Conservation (phyloP, 345 rosid species). For the Brassica napus region Da-Ae NC_063445.1:37001-37500, state of each 20-base stretch:
- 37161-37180: conserved; percentile 94
- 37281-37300: conserved; percentile 42
- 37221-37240: conserved; percentile 41
- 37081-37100: conserved; percentile 23
- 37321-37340: conserved; percentile 77
- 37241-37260: conserved; percentile 40
- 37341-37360: conserved; percentile 90
- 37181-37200: conserved; percentile 63
- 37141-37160: conserved; percentile 91
- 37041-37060: conserved; percentile 71
- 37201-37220: conserved; percentile 50
- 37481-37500: conserved; percentile 81
- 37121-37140: conserved; percentile 54
- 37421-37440: conserved; percentile 61
- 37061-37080: conserved; percentile 65
- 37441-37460: conserved; percentile 67
- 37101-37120: conserved; percentile 5
- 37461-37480: conserved; percentile 48
- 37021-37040: conserved; percentile 65
- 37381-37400: conserved; percentile 45
- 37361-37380: conserved; percentile 35
- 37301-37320: conserved; percentile 54
- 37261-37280: conserved; percentile 38
- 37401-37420: conserved; percentile 63
- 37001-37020: conserved; percentile 72